Base-by-base conservation (phyloP, 2,329 filamentous ascomycete genomes). In the Colletotrichum godetiae region DNA sequence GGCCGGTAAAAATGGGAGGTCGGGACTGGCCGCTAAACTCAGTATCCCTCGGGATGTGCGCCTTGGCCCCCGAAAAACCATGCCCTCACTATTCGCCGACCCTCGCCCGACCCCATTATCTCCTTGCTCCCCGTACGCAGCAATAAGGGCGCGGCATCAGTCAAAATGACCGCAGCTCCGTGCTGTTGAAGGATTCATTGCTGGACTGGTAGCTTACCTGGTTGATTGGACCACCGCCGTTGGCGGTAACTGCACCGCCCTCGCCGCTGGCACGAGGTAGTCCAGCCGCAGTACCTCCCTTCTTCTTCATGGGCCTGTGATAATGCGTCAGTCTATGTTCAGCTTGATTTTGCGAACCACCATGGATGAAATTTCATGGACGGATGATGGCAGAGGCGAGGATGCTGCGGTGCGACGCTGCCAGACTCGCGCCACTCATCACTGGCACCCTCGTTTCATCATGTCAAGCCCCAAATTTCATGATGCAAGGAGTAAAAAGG, bases 261-360 rank as follows among this genome's bases (percentile, higher is more conserved):
- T 92, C 92, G 82, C 90, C 91, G 85, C 88, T 88, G 77, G 87
- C 84, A 78, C 90, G 90, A 79, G 92, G 89, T 80, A 94, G 87
- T 78, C 92, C 93, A 80, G 92, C 92, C 77, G 91, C 89, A 76
- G 90, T 90, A 77, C 91, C 90, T 74, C 88, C 87, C 82, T 92
- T 93, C 85, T 93, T 94, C 86, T 95, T 95, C 82, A 92, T 88
- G 57, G 93, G 93, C 76, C 93, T 95, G 80, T 61, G 76, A 52
- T 74, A 33, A 33, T n/a, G 22, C 19, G 35, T 73, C 22, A 72
- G 70, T 59, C 31, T 27, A 24, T 42, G 11, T 57, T 24, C 31
- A 59, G 31, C n/a, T 49, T 22, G 49, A 56, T 13, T 35, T 24
- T 33, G 27, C 3, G 19, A 31, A 27, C n/a, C 46, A 53, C n/a